These are phyloP conservation scores for Paraurostyla sp. DNA, from an alignment of 73 alveolate genomes.

Conservation along the genomic window DNA sequence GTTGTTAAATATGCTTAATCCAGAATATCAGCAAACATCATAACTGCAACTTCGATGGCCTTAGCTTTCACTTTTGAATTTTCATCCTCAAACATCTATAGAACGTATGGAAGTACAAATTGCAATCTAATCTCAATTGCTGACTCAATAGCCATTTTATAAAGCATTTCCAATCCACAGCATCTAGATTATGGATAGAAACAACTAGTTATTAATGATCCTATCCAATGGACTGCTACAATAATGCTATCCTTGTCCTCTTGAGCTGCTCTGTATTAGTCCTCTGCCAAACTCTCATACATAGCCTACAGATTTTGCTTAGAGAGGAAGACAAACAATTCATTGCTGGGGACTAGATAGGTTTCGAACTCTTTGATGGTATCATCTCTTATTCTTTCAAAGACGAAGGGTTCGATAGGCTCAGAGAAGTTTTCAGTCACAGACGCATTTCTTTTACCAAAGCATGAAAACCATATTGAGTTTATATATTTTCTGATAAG, in stretches of 20 bases:
- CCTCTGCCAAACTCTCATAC: background rate
- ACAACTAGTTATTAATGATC: slow-evolving; percentile 49
- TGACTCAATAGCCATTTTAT: slow-evolving; percentile 53
- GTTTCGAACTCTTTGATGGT: slow-evolving; percentile 46
- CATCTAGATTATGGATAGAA: slow-evolving; percentile 60
- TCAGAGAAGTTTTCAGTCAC: slow-evolving; percentile 44
- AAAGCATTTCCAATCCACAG: slow-evolving; percentile 69
- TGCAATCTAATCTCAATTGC: slow-evolving; percentile 57
- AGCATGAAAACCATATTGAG: slow-evolving; percentile 64
- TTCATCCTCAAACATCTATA: slow-evolving; percentile 63
- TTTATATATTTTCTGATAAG: slow-evolving; percentile 63
- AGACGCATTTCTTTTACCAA: slow-evolving; percentile 50
- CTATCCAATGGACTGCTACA: slow-evolving; percentile 64
- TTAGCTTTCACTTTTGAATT: slow-evolving; percentile 65
- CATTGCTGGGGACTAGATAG: slow-evolving; percentile 56
- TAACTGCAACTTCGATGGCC: slow-evolving; percentile 65
- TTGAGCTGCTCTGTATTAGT: background rate
- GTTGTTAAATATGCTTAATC: slow-evolving; percentile 30
- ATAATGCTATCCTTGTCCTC: slow-evolving; percentile 48
- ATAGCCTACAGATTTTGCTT: slow-evolving; percentile 21
- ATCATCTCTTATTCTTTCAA: slow-evolving; percentile 65
- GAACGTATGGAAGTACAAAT: slow-evolving; percentile 67
- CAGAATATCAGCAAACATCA: slow-evolving; percentile 49
- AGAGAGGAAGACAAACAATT: slow-evolving; percentile 32
- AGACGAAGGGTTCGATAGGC: slow-evolving; percentile 64